Conservation (phyloP, 2,329 filamentous ascomycete species). For the Cordyceps cateniannulata region DNA sequence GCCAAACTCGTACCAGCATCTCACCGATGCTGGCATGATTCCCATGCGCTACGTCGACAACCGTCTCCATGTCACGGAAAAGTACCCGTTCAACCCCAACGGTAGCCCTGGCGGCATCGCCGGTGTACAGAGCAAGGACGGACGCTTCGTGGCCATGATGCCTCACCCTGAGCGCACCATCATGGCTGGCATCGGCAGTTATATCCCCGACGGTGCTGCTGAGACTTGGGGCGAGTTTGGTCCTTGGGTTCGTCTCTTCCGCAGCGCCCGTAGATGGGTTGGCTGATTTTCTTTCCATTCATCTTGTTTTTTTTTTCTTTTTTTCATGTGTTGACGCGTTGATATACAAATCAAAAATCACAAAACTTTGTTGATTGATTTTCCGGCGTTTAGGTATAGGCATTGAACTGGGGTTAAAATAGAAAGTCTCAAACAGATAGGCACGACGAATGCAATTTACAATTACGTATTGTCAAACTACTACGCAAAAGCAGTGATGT, state of each 20-base stretch:
- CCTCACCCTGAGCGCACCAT: constrained; percentile 90
- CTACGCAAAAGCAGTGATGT: too few relatives aligned
- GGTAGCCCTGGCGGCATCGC: constrained; percentile 77
- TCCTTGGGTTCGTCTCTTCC: constrained; percentile 81
- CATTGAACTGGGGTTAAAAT: neutral
- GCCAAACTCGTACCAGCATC: constrained; percentile 42
- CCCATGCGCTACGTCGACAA: constrained; percentile 85
- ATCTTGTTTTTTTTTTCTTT: neutral
- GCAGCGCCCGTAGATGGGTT: constrained; percentile 83
- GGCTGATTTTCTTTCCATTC: constrained; percentile 36
- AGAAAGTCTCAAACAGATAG: neutral
- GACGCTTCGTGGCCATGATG: constrained; percentile 83
- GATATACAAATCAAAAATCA: neutral
- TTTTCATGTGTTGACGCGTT: neutral
- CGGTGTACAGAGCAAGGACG: constrained; percentile 69
- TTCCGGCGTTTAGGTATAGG: neutral
- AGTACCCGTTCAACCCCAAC: constrained; percentile 84
- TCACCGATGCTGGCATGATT: constrained; percentile 63
- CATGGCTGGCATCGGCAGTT: constrained; percentile 71
- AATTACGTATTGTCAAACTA: too few relatives aligned
- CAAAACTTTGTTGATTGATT: neutral
- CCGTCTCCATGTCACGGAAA: constrained; percentile 59
- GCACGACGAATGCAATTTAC: neutral
- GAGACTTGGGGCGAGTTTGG: constrained; percentile 74
- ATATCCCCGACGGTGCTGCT: constrained; percentile 50